Evolutionary conservation across 805 yeast species (phyloP).

Genomic region (Yarrowia sp.): DNA sequence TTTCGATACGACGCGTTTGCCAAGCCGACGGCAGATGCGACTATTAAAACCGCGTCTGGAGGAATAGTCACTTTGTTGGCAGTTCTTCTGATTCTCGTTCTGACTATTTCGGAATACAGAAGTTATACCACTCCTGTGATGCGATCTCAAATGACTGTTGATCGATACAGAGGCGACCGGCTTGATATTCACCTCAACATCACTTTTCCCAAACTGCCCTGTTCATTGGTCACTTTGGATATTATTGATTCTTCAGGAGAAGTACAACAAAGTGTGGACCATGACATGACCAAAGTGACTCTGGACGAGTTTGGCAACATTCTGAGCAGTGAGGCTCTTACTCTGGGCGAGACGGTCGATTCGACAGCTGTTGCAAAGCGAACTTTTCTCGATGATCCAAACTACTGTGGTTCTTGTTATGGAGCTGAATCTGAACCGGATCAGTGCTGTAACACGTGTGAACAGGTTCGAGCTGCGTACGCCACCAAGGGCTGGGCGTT

Average conservation of each 20-base stretch:
- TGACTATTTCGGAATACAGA: slow-evolving; percentile 70
- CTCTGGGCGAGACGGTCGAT: slow-evolving; percentile 36
- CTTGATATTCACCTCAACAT: slow-evolving; percentile 79
- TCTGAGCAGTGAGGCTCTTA: slow-evolving; percentile 44
- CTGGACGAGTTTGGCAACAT: slow-evolving; percentile 53
- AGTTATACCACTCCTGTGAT: slow-evolving; percentile 67
- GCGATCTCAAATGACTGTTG: slow-evolving; percentile 85
- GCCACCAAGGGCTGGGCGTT: slow-evolving; percentile 81
- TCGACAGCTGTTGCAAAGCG: slow-evolving; percentile 36
- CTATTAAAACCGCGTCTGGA: slow-evolving; percentile 83
- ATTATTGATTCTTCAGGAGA: slow-evolving; percentile 89
- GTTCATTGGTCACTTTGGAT: slow-evolving; percentile 75
- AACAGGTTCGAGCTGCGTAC: slow-evolving; percentile 75
- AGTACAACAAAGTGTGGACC: slow-evolving; percentile 65
- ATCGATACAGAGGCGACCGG: slow-evolving; percentile 59
- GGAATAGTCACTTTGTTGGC: slow-evolving; percentile 82
- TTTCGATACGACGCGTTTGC: slow-evolving; percentile 84
- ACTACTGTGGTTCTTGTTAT: slow-evolving; percentile 86
- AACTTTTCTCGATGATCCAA: slow-evolving; percentile 39
- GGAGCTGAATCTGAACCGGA: slow-evolving; percentile 65
- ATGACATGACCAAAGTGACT: slow-evolving; percentile 72
- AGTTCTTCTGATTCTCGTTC: slow-evolving; percentile 54
- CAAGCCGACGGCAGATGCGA: slow-evolving; percentile 91
- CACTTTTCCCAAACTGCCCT: slow-evolving; percentile 80
- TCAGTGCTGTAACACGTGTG: slow-evolving; percentile 81